Base-by-base conservation (phyloP, 768 basidiomycete genomes). In the Leccinellum rugosiceps region DNA sequence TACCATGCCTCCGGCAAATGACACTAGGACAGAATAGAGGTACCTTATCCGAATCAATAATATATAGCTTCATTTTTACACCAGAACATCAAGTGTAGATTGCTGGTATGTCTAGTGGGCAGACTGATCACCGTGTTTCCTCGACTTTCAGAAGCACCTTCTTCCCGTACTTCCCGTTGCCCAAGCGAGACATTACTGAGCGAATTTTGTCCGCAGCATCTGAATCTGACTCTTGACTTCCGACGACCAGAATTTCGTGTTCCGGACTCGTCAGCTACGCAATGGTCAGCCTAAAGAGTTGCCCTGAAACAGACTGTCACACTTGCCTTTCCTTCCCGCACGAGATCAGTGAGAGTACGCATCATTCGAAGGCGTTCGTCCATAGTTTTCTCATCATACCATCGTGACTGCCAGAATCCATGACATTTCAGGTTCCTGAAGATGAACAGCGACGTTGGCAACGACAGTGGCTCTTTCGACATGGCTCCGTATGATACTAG, bases 401-500 rank as follows among this genome's bases (percentile, higher is more conserved):
- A 91, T 30, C 79, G 77, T 52, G 76, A 83, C 68, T 90, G 87
- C 89, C 90, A 92, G 70, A 87, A 92, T 6, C 90, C 92, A 50
- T 83, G 86, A 23, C 80, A 78, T 0, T 80, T 86, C 61, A 94
- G 75, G 68, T 91, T 88, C 61, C 86, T 91, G 78, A 95, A 95
- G 58, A 95, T 92, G 72, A 91, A 87, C 21, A 85, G 75, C 0
- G 88, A 88, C 0, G 89, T 86, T 1, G 93, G 88, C 21, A 95
- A 68, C 1, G 84, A 80, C 17, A 95, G 71, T 0, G 92, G 90
- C 52, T 87, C 79, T 67, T 88, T 92, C 1, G 92, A 88, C 92
- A 95, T 94, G 6, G 89, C 92, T 28, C 93, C 93, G 54, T 94
- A 95, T 0, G 93, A 91, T 8, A 94, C 86, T 13, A 94, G 78